A percentile compares a stretch with the other conserved stretches of the same genome.
These are phyloP conservation scores for Candida pseudoglaebosa DNA, from an alignment of 805 yeast species.

Conservation along the genomic window DNA sequence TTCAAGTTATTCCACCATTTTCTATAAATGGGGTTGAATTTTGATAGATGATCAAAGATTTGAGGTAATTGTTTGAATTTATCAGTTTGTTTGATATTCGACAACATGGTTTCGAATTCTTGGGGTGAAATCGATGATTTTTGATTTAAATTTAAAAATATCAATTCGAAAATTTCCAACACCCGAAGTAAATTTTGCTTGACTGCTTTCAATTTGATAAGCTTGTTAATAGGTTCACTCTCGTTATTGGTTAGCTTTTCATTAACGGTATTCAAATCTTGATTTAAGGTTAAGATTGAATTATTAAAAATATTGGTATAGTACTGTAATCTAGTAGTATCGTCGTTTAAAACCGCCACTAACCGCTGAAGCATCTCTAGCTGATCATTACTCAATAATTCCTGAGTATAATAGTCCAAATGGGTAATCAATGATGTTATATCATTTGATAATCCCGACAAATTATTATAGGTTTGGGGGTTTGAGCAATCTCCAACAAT, in stretches of 20 bases:
- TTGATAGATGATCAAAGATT: conserved; percentile 48
- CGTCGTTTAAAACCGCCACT: conserved; percentile 39
- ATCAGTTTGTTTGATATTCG: conserved; percentile 42
- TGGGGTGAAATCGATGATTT: conserved; percentile 6
- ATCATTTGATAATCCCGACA: conserved; percentile 38
- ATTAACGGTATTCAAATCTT: conserved; percentile 33
- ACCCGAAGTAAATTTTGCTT: conserved; percentile 46
- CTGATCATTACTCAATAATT: conserved; percentile 37
- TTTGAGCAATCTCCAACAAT: conserved; percentile 14
- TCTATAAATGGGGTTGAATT: conserved; percentile 48
- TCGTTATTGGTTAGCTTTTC: conserved; percentile 17
- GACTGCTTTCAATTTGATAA: conserved; percentile 42
- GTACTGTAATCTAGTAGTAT: conserved; percentile 60
- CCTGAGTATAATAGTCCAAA: conserved; percentile 59
- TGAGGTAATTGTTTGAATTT: conserved; percentile 47
- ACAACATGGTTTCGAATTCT: conserved; percentile 33
- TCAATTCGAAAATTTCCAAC: conserved; percentile 41
- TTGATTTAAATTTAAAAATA: conserved; percentile 14
- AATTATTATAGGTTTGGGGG: conserved; percentile 12
- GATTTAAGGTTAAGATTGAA: conserved; percentile 53
- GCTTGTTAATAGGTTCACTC: conserved; percentile 19
- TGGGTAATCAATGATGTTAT: conserved; percentile 53
- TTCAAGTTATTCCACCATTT: conserved; percentile 35
- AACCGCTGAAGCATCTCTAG: conserved; percentile 47
- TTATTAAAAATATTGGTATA: conserved; percentile 58